Evolutionary conservation across 176 grass and related monocot genomes (phyloP).

Genomic region (Hsuehochloa calcarea): DNA sequence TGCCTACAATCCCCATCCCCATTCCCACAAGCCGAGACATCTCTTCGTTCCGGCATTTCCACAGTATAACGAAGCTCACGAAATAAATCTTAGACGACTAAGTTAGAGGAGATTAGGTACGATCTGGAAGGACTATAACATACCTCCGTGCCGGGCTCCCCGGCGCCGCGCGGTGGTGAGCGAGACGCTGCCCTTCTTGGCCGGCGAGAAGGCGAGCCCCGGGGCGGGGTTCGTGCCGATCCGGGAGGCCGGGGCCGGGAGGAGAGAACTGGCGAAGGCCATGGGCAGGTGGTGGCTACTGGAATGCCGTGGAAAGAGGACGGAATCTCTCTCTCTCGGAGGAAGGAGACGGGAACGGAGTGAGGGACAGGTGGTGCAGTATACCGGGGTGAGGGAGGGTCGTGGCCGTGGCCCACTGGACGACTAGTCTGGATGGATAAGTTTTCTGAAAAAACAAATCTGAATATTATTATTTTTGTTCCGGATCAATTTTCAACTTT

Average conservation of each 20-base stretch:
- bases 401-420: background rate
- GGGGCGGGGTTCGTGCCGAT: constrained; percentile 22
- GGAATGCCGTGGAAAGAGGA: constrained; percentile 9
- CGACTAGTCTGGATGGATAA: constrained; percentile 35
- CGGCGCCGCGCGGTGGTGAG: constrained; percentile 8
- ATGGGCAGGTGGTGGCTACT: constrained; percentile 33
- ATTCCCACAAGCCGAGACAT: background rate
- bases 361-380: background rate
- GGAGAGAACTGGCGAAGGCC: constrained; percentile 39
- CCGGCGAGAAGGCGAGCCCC: constrained; percentile 26
- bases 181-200: constrained; percentile 26
- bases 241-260: constrained; percentile 25
- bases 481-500: background rate
- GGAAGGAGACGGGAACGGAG: background rate
- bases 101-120: background rate
- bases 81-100: background rate
- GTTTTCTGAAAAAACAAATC: background rate
- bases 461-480: background rate
- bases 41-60: background rate
- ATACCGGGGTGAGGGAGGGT: background rate
- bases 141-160: constrained; percentile 40
- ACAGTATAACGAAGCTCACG: background rate
- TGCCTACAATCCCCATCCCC: background rate
- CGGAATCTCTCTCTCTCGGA: background rate
- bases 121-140: background rate